These are phyloP conservation scores for Botryotinia calthae DNA, from an alignment of 2,329 filamentous ascomycete species.

Conservation along the genomic window DNA sequence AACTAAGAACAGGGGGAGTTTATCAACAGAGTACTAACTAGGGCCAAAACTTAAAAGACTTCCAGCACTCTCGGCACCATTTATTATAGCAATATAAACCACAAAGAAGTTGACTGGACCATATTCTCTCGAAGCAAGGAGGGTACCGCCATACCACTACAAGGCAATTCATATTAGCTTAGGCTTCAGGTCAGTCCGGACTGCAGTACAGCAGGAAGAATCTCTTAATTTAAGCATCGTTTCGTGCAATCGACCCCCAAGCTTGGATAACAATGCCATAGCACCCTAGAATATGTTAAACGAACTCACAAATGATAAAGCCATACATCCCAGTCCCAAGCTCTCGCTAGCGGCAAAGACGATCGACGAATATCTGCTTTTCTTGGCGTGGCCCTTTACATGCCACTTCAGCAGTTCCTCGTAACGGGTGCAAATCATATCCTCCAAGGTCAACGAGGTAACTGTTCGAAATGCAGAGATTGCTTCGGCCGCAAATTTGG, in stretches of 20 bases:
- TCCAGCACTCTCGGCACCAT: slow-evolving; percentile 52
- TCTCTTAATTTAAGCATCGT: neutral
- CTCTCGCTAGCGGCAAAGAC: slow-evolving; percentile 55
- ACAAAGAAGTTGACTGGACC: slow-evolving; percentile 50
- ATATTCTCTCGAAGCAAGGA: slow-evolving; percentile 40
- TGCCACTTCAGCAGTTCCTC: slow-evolving; percentile 47
- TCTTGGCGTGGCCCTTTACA: slow-evolving; percentile 47
- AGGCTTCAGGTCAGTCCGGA: neutral
- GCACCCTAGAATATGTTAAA: neutral
- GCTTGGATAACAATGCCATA: neutral
- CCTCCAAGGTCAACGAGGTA: slow-evolving; percentile 58
- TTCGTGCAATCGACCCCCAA: neutral
- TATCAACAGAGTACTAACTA: slow-evolving; percentile 30
- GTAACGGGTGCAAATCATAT: slow-evolving; percentile 53
- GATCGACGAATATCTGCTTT: slow-evolving; percentile 48
- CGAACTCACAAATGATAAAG: slow-evolving; percentile 56
- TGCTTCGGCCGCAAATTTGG: slow-evolving; percentile 61
- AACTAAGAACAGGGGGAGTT: neutral
- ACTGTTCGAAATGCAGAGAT: slow-evolving; percentile 63
- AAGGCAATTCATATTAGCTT: slow-evolving; percentile 37
- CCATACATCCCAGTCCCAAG: slow-evolving; percentile 56
- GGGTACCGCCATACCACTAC: slow-evolving; percentile 44
- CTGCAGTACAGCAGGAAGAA: neutral
- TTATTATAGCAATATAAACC: slow-evolving; percentile 52
- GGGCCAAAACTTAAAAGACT: slow-evolving; percentile 52